Evolutionary conservation across 2,329 filamentous ascomycete genomes (phyloP).

Genomic region (Penicillium italicum): DNA sequence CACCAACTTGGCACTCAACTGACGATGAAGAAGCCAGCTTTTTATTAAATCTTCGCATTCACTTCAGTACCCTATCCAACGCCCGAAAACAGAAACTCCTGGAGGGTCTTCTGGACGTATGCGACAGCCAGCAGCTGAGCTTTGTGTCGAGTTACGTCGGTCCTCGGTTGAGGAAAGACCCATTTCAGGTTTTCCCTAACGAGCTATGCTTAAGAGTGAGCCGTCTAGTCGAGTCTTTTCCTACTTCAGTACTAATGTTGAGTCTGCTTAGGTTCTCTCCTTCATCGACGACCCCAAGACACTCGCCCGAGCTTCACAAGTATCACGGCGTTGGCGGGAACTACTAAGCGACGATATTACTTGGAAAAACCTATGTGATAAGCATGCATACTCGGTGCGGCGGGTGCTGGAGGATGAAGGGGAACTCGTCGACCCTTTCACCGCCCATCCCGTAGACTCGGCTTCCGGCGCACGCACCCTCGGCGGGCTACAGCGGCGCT

Average conservation of each 20-base stretch:
- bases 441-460: slow-evolving; percentile 25
- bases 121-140: slow-evolving; percentile 90
- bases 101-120: slow-evolving; percentile 85
- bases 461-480: slow-evolving; percentile 20
- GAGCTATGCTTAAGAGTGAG: slow-evolving; percentile 85
- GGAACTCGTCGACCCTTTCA: slow-evolving; percentile 37
- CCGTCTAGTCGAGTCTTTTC: background rate
- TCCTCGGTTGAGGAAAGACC: slow-evolving; percentile 90
- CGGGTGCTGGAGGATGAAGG: slow-evolving; percentile 48
- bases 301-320: slow-evolving; percentile 86
- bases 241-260: slow-evolving; percentile 12
- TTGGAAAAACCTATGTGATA: slow-evolving; percentile 95
- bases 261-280: slow-evolving; percentile 67
- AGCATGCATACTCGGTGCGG: slow-evolving; percentile 89
- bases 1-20: slow-evolving; percentile 47
- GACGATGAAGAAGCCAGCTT: slow-evolving; percentile 75
- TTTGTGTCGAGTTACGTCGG: slow-evolving; percentile 96
- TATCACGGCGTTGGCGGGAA: slow-evolving; percentile 92
- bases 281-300: slow-evolving; percentile 97
- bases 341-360: slow-evolving; percentile 94
- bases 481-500: slow-evolving; percentile 24
- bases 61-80: slow-evolving; percentile 74
- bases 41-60: slow-evolving; percentile 70
- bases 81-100: slow-evolving; percentile 76
- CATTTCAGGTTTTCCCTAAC: slow-evolving; percentile 85